These are phyloP conservation scores for Lasiodiplodia sp. DNA, from an alignment of 2,329 filamentous ascomycete species.

Conservation along the genomic window DNA sequence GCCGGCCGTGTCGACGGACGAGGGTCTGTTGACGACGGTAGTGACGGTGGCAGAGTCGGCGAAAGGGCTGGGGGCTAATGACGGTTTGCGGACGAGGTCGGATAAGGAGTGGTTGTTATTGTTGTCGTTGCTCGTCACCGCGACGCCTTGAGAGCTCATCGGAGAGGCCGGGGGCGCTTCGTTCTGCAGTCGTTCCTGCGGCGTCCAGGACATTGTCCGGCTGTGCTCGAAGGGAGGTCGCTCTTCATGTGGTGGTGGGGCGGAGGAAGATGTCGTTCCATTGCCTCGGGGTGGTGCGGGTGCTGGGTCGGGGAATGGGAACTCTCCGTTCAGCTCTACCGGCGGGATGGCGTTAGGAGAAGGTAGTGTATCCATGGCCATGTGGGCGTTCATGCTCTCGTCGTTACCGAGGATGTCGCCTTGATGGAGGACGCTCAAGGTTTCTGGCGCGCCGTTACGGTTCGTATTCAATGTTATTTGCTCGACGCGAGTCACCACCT, in stretches of 20 bases:
- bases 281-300: neutral
- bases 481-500: conserved; percentile 28
- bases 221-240: conserved; percentile 17
- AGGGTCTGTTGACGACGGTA: neutral
- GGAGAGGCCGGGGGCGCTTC: conserved; percentile 21
- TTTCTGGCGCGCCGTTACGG: conserved; percentile 8
- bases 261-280: conserved; percentile 2
- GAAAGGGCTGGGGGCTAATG: neutral
- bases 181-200: neutral
- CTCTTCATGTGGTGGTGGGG: neutral
- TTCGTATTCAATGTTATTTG: conserved; percentile 30
- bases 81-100: too few species aligned
- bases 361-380: conserved; percentile 32
- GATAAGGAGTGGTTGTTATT: too few species aligned
- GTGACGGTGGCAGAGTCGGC: neutral
- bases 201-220: conserved; percentile 27
- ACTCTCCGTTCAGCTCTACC: conserved; percentile 28
- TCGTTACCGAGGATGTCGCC: conserved; percentile 33
- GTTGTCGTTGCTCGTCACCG: neutral
- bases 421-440: conserved; percentile 32
- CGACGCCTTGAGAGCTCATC: conserved; percentile 11
- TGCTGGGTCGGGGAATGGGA: conserved; percentile 30
- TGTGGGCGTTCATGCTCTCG: conserved; percentile 35
- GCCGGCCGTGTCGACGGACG: neutral
- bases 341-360: conserved; percentile 1